Evolutionary conservation across 768 basidiomycete species (phyloP).

Genomic region (Amanita thiersii): DNA sequence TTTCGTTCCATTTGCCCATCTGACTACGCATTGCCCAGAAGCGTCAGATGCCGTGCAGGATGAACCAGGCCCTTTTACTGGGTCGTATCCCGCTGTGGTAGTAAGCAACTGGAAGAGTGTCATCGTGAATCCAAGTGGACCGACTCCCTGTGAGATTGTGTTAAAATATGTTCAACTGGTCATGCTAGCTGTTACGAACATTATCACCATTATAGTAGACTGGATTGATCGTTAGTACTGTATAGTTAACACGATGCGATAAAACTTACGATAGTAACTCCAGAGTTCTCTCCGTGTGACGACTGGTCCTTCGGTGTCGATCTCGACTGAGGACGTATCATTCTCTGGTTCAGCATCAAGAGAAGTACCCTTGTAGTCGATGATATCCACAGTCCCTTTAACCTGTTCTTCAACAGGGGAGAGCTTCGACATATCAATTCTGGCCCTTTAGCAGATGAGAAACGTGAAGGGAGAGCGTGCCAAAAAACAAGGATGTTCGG

Average conservation of each 20-base stretch:
- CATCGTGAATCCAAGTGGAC: conserved; percentile 60
- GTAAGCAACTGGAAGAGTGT: conserved; percentile 71
- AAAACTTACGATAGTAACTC: conserved; percentile 65
- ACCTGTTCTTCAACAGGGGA: too few relatives aligned
- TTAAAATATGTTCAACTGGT: neutral
- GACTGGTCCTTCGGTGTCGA: conserved; percentile 58
- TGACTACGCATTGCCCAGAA: conserved; percentile 71
- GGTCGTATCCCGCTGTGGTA: conserved; percentile 68
- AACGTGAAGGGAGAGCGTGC: too few relatives aligned
- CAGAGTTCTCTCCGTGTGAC: conserved; percentile 71
- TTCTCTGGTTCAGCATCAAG: too few relatives aligned
- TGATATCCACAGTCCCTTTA: too few relatives aligned
- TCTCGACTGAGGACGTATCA: too few relatives aligned
- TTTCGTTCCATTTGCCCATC: conserved; percentile 69
- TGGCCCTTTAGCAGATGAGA: too few relatives aligned
- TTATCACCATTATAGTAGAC: conserved; percentile 83
- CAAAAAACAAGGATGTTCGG: too few relatives aligned
- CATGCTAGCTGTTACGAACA: conserved; percentile 25
- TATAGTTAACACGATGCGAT: neutral
- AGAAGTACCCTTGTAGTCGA: too few relatives aligned
- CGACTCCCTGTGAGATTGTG: conserved; percentile 44
- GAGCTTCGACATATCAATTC: too few relatives aligned
- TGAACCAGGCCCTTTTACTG: conserved; percentile 58
- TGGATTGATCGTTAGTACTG: conserved; percentile 17
- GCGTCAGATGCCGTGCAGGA: conserved; percentile 49